Percentiles rank a stretch among this genome's conserved stretches.
Evolutionary conservation across 164 flowering plant genomes (phyloP).

Genomic region (Berberis thunbergii): DNA sequence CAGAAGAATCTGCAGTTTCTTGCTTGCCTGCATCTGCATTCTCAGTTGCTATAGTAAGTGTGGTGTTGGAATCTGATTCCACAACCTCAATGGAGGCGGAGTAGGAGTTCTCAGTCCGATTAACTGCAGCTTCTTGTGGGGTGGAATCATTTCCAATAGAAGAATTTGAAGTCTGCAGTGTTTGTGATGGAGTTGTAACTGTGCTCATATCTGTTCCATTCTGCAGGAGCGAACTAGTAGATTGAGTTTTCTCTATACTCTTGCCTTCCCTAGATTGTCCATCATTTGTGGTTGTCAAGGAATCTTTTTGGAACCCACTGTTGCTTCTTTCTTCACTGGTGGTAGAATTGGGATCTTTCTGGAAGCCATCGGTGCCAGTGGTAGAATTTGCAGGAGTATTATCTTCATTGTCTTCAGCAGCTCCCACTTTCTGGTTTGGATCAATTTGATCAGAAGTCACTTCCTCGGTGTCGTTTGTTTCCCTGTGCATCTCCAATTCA

Average conservation of each 20-base stretch:
- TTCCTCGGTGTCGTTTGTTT: slow-evolving; percentile 10
- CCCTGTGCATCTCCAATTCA: slow-evolving; percentile 12
- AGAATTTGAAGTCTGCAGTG: background rate
- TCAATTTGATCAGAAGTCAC: slow-evolving; percentile 15
- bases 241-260: background rate
- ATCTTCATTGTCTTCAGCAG: slow-evolving; percentile 10
- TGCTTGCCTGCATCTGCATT: slow-evolving; percentile 7
- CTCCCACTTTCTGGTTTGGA: slow-evolving; percentile 13
- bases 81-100: background rate
- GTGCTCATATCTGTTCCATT: slow-evolving; percentile 10
- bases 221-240: slow-evolving; percentile 8
- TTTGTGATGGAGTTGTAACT: slow-evolving; percentile 13
- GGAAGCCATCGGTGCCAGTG: background rate
- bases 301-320: no score
- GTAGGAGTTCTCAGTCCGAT: background rate
- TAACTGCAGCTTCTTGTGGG: background rate
- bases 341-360: slow-evolving; percentile 3
- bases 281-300: slow-evolving; percentile 10
- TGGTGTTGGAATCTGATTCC: slow-evolving; percentile 12
- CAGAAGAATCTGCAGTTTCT: slow-evolving; percentile 6
- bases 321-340: no score
- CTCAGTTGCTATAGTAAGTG: slow-evolving; percentile 9
- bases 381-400: slow-evolving; percentile 1
- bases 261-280: slow-evolving; percentile 20
- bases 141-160: slow-evolving; percentile 15